Evolutionary conservation across 1,284 basidiomycete species (phyloP), one percentile per base, ranked within the genome.

Genomic region (Somion occarium): DNA sequence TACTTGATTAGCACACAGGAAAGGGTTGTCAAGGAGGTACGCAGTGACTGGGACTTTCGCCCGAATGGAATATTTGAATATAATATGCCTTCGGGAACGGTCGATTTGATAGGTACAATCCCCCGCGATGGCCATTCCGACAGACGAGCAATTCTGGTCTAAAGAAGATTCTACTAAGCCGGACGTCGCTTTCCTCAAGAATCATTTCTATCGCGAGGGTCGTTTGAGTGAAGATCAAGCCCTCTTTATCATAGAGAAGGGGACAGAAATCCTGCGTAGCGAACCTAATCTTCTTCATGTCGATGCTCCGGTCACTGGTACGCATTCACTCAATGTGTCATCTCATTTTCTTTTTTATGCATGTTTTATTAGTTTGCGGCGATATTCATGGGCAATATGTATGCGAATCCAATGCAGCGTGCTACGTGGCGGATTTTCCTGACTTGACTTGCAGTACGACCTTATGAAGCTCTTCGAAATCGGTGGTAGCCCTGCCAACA

Each of bases 191-290:
- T 99, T 96, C 71, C 78, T 99, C 57, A 99, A 99, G 78, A 98
- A 98, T 64, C 96, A 99, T 72, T 98, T 99, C 66, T 98, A 98
- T 69, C 85, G 95, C 50, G 96, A 98, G 69, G 96, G 96, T 0
- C 76, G 93, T 46, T 64, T 97, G 61, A 93, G 85, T 23, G 93
- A 97, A 68, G 91, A 94, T 52, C 91, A 95, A 70, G 92, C 92
- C 15, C 67, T 93, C 51, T 94, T 83, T 73, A 96, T 96, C 64
- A 72, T 97, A 51, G 82, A 88, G 55, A 87, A 86, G 65, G 85
- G 76, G 12, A 88, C 88, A 0, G 87, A 90, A 58, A 61, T 96
- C 19, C 71, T 97, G 56, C 77, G 79, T 49, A 70, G 78, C 23
- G 93, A 97, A 71, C 82, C 88, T 15, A 96, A 96, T 66, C 73